Conservation (phyloP, 495 filamentous ascomycete species). For the Annulohypoxylon stygium region DNA sequence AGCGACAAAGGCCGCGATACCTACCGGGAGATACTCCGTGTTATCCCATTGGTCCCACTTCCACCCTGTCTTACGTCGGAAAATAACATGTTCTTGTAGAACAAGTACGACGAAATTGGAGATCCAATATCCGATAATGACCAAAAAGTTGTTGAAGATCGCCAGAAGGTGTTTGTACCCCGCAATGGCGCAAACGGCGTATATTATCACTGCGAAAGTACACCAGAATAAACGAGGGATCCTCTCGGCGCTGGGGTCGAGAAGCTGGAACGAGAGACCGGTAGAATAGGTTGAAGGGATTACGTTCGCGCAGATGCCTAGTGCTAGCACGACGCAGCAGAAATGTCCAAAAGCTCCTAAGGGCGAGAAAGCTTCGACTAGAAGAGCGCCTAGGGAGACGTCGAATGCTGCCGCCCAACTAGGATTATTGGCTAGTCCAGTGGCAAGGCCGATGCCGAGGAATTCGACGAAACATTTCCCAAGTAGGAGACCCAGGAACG, state of each 20-base stretch:
- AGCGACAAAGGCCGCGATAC: slow-evolving; percentile 4
- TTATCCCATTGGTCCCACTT: slow-evolving; percentile 20
- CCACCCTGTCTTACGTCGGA: slow-evolving; percentile 13
- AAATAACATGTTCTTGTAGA: slow-evolving; percentile 14
- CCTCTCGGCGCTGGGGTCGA: not conserved
- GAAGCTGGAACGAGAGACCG: slow-evolving; percentile 17
- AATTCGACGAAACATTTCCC: slow-evolving; percentile 9
- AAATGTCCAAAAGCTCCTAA: slow-evolving; percentile 13
- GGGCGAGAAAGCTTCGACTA: slow-evolving; percentile 15
- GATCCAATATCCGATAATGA: slow-evolving; percentile 9
- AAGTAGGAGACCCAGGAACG: not conserved
- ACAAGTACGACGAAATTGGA: slow-evolving; percentile 1
- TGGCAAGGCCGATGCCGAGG: slow-evolving; percentile 10
- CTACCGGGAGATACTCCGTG: slow-evolving; percentile 10
- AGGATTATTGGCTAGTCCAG: slow-evolving; percentile 1
- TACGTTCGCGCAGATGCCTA: slow-evolving; percentile 17
- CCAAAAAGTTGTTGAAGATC: slow-evolving; percentile 6
- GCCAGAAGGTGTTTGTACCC: not conserved
- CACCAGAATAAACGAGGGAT: slow-evolving; percentile 22
- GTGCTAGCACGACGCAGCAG: slow-evolving; percentile 10
- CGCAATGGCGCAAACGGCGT: slow-evolving; percentile 9
- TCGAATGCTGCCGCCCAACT: slow-evolving; percentile 11
- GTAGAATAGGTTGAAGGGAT: slow-evolving; percentile 9
- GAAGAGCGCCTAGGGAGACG: slow-evolving; percentile 12
- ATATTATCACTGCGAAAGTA: slow-evolving; percentile 7